These are phyloP conservation scores for Ogataea paradorogensis DNA, from an alignment of 805 yeast genomes.

Conservation along the genomic window DNA sequence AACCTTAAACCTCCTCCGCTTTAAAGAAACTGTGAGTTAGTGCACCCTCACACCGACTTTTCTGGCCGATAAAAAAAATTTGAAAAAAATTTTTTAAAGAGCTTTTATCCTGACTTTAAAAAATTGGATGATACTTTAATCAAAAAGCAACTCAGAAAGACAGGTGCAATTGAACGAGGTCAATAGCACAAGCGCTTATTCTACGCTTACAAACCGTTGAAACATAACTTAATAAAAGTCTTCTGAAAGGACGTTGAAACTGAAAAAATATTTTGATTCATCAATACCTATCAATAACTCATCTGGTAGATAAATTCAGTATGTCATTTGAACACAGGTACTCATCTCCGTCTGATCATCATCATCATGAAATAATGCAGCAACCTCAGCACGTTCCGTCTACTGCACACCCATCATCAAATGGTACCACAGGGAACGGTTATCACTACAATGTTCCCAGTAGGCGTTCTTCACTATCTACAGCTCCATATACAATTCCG, in stretches of 20 bases:
- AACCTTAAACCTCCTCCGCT: no score
- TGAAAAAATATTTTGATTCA: background rate
- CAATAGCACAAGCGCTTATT: background rate
- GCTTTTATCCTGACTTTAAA: slow-evolving; percentile 5
- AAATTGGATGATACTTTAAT: slow-evolving; percentile 5
- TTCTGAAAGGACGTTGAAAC: no score
- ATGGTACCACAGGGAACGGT: slow-evolving; percentile 4
- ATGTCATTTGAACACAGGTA: slow-evolving; percentile 17
- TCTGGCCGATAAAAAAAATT: slow-evolving; percentile 11
- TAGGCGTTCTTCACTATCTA: slow-evolving; percentile 36
- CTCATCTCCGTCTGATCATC: slow-evolving; percentile 7
- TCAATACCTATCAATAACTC: background rate
- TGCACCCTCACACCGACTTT: slow-evolving; percentile 3
- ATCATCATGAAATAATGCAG: slow-evolving; percentile 1
- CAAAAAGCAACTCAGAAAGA: background rate
- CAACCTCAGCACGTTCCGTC: background rate
- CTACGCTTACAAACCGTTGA: background rate
- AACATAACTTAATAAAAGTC: no score
- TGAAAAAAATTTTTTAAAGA: slow-evolving; percentile 3
- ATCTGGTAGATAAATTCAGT: no score
- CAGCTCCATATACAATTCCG: slow-evolving; percentile 40
- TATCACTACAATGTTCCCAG: slow-evolving; percentile 21
- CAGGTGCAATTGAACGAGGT: background rate
- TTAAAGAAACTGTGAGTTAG: no score
- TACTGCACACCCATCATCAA: background rate